Evolutionary conservation across 208 protist genomes (phyloP).

Genomic region (Trypanosomatidae sp.): DNA sequence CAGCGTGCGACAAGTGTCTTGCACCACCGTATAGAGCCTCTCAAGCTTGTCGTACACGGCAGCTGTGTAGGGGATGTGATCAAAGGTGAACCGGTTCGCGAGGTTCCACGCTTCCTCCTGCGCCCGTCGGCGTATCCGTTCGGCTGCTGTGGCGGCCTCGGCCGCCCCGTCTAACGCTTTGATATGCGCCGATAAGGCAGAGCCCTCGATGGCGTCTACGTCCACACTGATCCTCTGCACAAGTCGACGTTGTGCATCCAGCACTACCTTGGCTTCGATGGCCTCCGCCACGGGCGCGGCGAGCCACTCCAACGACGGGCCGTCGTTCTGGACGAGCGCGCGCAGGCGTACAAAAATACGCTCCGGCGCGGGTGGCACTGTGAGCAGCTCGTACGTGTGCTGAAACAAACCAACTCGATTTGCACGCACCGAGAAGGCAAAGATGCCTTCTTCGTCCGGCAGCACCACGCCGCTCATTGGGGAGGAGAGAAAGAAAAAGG

Average conservation of each 20-base stretch:
- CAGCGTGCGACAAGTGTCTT: conserved; percentile 28
- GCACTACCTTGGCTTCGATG: conserved; percentile 39
- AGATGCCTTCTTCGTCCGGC: conserved; percentile 46
- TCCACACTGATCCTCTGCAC: conserved; percentile 43
- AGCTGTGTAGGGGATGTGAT: conserved; percentile 59
- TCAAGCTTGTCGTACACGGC: conserved; percentile 62
- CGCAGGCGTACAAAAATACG: conserved; percentile 67
- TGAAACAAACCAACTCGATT: conserved; percentile 49
- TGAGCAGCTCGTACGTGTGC: conserved; percentile 79
- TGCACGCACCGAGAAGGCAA: conserved; percentile 73
- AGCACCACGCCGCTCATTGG: conserved; percentile 76
- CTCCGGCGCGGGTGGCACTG: conserved; percentile 55
- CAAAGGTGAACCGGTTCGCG: conserved; percentile 43
- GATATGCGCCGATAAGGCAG: conserved; percentile 38
- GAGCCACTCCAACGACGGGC: conserved; percentile 30
- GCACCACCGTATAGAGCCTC: conserved; percentile 49
- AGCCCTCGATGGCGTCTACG: conserved; percentile 34
- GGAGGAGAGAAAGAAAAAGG: conserved; percentile 65
- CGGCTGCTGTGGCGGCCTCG: conserved; percentile 9
- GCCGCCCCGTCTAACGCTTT: conserved; percentile 22
- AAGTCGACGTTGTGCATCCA: conserved; percentile 43
- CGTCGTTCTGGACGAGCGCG: conserved; percentile 37
- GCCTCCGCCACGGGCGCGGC: conserved; percentile 28
- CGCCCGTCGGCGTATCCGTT: conserved; percentile 13
- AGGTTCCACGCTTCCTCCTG: conserved; percentile 41